Base-by-base conservation (phyloP, 148 eudicot species). In the Diospyros kaki region DNA sequence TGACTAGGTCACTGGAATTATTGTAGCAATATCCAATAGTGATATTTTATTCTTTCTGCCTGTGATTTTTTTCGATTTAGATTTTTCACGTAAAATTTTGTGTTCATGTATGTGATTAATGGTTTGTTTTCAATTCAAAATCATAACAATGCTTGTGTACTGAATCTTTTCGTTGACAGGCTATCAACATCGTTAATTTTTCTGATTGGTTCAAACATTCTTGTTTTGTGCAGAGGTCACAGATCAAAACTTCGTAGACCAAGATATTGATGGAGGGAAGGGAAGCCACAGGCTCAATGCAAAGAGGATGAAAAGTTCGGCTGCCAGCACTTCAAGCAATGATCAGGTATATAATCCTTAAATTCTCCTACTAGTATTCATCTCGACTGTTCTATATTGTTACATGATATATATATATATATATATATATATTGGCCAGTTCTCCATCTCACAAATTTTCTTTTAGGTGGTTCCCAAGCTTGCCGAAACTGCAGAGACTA, bases 231-330 rank as follows among this genome's bases (percentile, higher is more conserved):
- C 87, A 94, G 98, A 91, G 82, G 84, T 66, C 52, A 86, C 88
- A 1, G 98, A 68, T 85, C 98, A 94, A 78, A 93, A 93, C 81
- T 93, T 93, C 40, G 71, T 69, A n/a, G 91, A 91, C 44, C 89
- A 87, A 58, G 84, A 81, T 70, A 67, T 59, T 74, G 87, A 52
- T 9, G 79, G 78, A 69, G 87, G 83, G 73, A 73, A 41, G 43
- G 61, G 72, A 12, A 62, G 77, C 68, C 75, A 62, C 55, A 12
- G 48, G 50, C 69, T 78, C 17, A 73, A 59, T 42, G 59, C 56
- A 2, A 89, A 93, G 75, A 81, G 93, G 75, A 77, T 51, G 74
- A 86, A 78, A 81, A 80, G 82, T 72, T 68, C 75, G 46, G 80
- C 64, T 65, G 78, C 41, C 58, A 6, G 71, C 8, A 48, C 80